Percentiles rank a stretch among this genome's conserved stretches.
Conservation (phyloP, 805 yeast species). For the Wickerhamomyces xylosicus region DNA sequence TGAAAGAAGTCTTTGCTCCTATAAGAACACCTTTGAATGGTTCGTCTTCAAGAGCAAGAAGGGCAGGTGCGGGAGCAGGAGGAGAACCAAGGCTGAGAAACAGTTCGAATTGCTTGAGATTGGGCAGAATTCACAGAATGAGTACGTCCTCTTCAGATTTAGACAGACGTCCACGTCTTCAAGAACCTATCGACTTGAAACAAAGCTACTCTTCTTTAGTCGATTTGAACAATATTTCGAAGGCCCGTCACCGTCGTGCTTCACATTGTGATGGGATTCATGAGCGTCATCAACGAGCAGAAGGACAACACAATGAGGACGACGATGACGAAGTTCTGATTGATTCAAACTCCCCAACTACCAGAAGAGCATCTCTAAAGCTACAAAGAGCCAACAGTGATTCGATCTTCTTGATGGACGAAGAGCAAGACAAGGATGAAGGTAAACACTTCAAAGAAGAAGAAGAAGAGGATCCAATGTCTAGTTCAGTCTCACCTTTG, state of each 20-base stretch:
- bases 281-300: conserved; percentile 3
- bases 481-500: conserved; percentile 13
- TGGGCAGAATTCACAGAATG: conserved; percentile 10
- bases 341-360: background rate
- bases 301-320: no score
- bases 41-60: no score
- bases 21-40: background rate
- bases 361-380: background rate
- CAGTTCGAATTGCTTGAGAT: conserved; percentile 1
- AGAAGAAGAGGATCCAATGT: conserved; percentile 8
- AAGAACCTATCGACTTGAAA: conserved; percentile 5
- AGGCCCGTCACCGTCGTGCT: background rate
- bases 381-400: conserved; percentile 16
- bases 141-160: conserved; percentile 17
- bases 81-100: conserved; percentile 6
- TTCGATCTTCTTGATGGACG: conserved; percentile 36
- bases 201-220: conserved; percentile 16
- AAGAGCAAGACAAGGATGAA: conserved; percentile 20
- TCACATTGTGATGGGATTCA: conserved; percentile 1
- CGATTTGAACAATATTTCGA: conserved; percentile 13
- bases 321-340: background rate
- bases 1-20: conserved; percentile 65
- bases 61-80: background rate
- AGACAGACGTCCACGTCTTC: conserved; percentile 12
- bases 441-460: conserved; percentile 2